A percentile compares a stretch with the other conserved stretches of the same genome.
Conservation (phyloP, 2,329 filamentous ascomycete genomes). For the Pseudogymnoascus sp. region DNA sequence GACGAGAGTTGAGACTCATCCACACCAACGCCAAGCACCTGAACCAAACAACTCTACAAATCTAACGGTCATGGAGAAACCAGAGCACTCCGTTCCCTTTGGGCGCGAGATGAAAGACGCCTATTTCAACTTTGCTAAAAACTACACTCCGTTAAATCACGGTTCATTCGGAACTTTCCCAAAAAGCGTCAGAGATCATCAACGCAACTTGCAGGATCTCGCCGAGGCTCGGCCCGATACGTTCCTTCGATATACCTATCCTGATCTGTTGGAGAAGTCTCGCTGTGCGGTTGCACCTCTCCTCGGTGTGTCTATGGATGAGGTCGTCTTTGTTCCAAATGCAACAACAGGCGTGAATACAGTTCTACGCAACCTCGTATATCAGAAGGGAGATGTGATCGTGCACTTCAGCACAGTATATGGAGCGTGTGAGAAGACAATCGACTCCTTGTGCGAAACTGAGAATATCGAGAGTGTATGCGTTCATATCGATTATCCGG, state of each 20-base stretch:
- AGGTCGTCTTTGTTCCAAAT: slow-evolving; percentile 72
- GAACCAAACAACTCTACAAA: background rate
- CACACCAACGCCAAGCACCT: background rate
- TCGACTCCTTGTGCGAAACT: slow-evolving; percentile 42
- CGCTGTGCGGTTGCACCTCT: slow-evolving; percentile 58
- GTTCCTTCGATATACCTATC: slow-evolving; percentile 66
- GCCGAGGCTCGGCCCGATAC: slow-evolving; percentile 63
- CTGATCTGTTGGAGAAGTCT: slow-evolving; percentile 54
- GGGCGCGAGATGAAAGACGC: slow-evolving; percentile 20
- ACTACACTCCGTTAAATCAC: slow-evolving; percentile 25
- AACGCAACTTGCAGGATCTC: slow-evolving; percentile 57
- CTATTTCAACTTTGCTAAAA: slow-evolving; percentile 22
- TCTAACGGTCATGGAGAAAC: background rate
- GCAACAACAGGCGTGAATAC: slow-evolving; percentile 73
- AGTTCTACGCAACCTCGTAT: slow-evolving; percentile 66
- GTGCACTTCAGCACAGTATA: slow-evolving; percentile 75
- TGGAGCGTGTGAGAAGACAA: slow-evolving; percentile 65
- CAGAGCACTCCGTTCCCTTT: slow-evolving; percentile 14
- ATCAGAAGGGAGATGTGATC: slow-evolving; percentile 61
- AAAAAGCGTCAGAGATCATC: slow-evolving; percentile 52
- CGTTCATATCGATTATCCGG: slow-evolving; percentile 61
- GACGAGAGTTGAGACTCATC: background rate
- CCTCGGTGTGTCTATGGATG: slow-evolving; percentile 57
- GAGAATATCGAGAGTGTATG: slow-evolving; percentile 11
- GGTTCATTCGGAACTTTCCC: slow-evolving; percentile 79